Base-by-base conservation (phyloP, 306 rosid species). In the Malus asiatica region DNA sequence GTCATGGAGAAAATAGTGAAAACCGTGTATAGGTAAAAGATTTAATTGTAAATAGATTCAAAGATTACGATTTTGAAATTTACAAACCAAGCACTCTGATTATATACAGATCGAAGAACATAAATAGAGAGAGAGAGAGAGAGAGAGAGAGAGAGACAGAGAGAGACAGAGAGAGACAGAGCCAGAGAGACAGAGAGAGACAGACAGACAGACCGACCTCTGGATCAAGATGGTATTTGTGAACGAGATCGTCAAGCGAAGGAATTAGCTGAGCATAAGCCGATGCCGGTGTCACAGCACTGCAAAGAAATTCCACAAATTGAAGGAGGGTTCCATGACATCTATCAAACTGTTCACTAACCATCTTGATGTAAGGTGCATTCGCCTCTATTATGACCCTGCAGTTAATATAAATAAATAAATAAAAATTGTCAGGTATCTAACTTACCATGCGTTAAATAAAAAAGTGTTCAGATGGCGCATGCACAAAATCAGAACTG, bases 311-410 rank as follows among this genome's bases (percentile, higher is more conserved):
- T 64, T 95, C 99, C 68, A 92, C 97, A 75, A 89, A 95, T 63
- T 95, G 99, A 77, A 95, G 97, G 68, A 95, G 93, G 38, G 96
- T 93, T 79, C 99, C 99, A 66, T 95, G 99, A 78, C 93, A 86
- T 84, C 99, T 88, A 87, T 95, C 99, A 73, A 95, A 95, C 80
- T 95, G 99, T 83, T 95, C 99, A 1, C 99, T 74, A 63, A 95
- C 90, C 99, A 95, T 92, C 90, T 92, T 95, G 76, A 95, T 95
- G 74, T 95, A 95, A 32, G 97, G 97, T 13, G 97, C 99, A 84
- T 87, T 89, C 52, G 99, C 92, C 83, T 86, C 84, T 71, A 84
- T 82, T 73, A 95, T 95, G 83, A 90, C 97, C 83, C 99, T 95
- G 93, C 85, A 89, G 69, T 42, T 42, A 42, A 42, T 42, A 10